Evolutionary conservation across 257 asterid species (phyloP).

Genomic region (Solanum arcanum): DNA sequence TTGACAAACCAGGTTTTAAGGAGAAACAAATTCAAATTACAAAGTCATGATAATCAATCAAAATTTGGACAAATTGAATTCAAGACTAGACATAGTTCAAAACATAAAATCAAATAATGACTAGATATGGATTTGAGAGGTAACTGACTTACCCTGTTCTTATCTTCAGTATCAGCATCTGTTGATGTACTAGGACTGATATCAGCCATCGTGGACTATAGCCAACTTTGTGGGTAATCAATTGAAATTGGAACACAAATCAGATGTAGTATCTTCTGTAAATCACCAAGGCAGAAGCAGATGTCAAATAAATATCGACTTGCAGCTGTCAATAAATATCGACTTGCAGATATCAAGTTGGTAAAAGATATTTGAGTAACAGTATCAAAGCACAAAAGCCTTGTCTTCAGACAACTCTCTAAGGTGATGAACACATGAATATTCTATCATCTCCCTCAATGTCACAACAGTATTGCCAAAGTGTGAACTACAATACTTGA

Average conservation of each 20-base stretch:
- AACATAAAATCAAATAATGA: neutral
- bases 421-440: neutral
- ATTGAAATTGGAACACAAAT: neutral
- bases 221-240: neutral
- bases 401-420: neutral
- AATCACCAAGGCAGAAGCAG: neutral
- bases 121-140: neutral
- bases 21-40: neutral
- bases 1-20: neutral
- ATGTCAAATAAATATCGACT: neutral
- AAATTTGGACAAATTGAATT: neutral
- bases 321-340: neutral
- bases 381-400: neutral
- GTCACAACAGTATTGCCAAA: neutral
- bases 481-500: neutral
- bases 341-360: neutral
- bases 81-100: neutral
- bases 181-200: conserved; percentile 76
- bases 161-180: conserved; percentile 93
- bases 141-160: conserved; percentile 36
- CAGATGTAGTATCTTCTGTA: neutral
- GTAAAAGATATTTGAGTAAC: neutral
- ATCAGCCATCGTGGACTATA: neutral
- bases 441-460: neutral
- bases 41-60: neutral